Percentiles rank a stretch among this genome's conserved stretches.
phyloP scores from a whole-genome alignment of 495 filamentous ascomycete genomes.

The Penicillium argentinense region DNA sequence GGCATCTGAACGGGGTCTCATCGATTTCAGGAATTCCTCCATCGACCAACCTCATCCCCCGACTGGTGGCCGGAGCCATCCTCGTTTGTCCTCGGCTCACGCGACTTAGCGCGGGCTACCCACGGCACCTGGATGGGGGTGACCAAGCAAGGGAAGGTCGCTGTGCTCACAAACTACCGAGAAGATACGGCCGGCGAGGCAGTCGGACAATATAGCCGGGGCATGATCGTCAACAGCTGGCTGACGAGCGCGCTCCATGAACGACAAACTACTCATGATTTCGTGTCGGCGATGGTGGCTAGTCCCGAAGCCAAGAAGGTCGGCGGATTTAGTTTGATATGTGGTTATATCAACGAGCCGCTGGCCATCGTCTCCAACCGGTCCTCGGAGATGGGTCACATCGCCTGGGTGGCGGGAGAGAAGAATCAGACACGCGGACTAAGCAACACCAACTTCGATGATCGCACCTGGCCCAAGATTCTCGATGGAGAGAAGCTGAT shows the following conservation, averaged over 20 bases:
- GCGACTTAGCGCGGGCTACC: conserved; percentile 63
- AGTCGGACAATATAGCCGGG: conserved; percentile 66
- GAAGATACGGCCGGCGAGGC: conserved; percentile 57
- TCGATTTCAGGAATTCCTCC: conserved; percentile 74
- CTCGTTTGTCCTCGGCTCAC: conserved; percentile 62
- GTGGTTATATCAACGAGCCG: conserved; percentile 74
- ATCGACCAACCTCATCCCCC: conserved; percentile 78
- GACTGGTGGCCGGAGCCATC: conserved; percentile 76
- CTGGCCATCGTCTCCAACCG: conserved; percentile 89
- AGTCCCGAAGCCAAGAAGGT: conserved; percentile 55
- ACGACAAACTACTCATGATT: conserved; percentile 52
- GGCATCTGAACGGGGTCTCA: not conserved
- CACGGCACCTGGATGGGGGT: conserved; percentile 94
- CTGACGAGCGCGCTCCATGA: conserved; percentile 48
- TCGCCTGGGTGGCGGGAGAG: conserved; percentile 65
- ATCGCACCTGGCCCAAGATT: conserved; percentile 83
- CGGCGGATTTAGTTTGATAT: conserved; percentile 91
- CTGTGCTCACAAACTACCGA: conserved; percentile 92
- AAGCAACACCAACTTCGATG: conserved; percentile 79
- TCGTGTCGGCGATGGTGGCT: conserved; percentile 66
- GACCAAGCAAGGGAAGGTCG: conserved; percentile 78
- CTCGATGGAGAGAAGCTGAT: conserved; percentile 53
- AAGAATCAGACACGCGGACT: conserved; percentile 71
- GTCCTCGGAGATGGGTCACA: conserved; percentile 53
- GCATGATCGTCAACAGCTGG: conserved; percentile 85